These are phyloP conservation scores for Prunus yedoensis DNA, from an alignment of 331 rosid species.

Conservation along the genomic window DNA sequence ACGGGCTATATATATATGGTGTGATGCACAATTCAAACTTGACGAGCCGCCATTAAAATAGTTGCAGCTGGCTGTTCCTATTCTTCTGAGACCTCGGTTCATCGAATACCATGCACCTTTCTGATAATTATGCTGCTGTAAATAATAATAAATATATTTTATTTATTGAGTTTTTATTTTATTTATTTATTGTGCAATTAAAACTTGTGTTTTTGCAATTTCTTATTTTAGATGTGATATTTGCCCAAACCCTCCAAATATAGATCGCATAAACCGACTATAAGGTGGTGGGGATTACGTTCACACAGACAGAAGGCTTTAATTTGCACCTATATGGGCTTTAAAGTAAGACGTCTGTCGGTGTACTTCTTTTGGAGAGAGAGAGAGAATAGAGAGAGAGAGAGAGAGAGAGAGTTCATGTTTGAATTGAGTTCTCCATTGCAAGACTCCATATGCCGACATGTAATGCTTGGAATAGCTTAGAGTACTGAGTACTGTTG, in stretches of 20 bases:
- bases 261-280: constrained; percentile 3
- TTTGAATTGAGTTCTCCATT: constrained; percentile 47
- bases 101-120: not conserved
- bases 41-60: constrained; percentile 39
- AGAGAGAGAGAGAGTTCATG: constrained; percentile 33
- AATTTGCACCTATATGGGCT: not conserved
- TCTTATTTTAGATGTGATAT: not conserved
- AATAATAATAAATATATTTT: not conserved
- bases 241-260: not conserved
- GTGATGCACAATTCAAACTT: constrained; percentile 18
- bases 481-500: not conserved
- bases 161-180: not conserved
- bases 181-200: not conserved
- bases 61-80: not conserved
- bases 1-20: constrained; percentile 15
- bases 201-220: not conserved
- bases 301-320: constrained; percentile 33
- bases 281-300: constrained; percentile 6
- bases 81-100: too few relatives aligned
- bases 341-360: constrained; percentile 29
- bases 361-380: constrained; percentile 26
- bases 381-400: too few relatives aligned
- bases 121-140: not conserved
- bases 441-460: constrained; percentile 28
- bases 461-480: not conserved